These are phyloP conservation scores for Lachnum nothofagi DNA, from an alignment of 2,329 filamentous ascomycete species.

Conservation along the genomic window DNA sequence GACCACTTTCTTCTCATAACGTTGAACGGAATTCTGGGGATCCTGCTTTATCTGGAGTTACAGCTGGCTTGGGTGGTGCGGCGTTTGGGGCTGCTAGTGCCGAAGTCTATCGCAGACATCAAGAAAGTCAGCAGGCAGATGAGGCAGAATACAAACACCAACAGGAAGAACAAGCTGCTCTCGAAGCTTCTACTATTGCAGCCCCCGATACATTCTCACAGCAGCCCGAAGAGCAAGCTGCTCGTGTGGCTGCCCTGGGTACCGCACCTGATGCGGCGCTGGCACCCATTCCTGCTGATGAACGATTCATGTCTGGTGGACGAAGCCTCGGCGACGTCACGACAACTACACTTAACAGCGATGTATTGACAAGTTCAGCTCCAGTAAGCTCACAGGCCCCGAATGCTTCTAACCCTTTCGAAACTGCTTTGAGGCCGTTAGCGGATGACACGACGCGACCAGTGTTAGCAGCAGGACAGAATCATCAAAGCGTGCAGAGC, in stretches of 20 bases:
- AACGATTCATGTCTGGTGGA: constrained; percentile 21
- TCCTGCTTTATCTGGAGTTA: constrained; percentile 8
- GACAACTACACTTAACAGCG: not conserved
- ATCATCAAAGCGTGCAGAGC: constrained; percentile 25
- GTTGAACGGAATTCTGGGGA: not conserved
- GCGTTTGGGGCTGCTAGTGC: constrained; percentile 17
- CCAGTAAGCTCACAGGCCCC: constrained; percentile 5
- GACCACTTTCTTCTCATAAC: constrained; percentile 23
- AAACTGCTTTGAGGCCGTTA: constrained; percentile 4
- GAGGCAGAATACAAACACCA: constrained; percentile 14
- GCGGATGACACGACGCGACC: constrained; percentile 19
- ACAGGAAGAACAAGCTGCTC: constrained; percentile 19
- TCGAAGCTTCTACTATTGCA: constrained; percentile 24
- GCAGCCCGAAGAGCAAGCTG: constrained; percentile 10
- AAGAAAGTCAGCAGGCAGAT: constrained; percentile 12
- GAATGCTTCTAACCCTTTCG: constrained; percentile 9
- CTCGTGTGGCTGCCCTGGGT: constrained; percentile 15
- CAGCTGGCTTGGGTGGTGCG: constrained; percentile 18
- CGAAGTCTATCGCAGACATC: constrained; percentile 19
- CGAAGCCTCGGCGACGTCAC: constrained; percentile 20
- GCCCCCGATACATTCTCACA: constrained; percentile 10
- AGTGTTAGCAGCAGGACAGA: constrained; percentile 21
- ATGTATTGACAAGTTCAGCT: not conserved
- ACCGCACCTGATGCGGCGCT: constrained; percentile 17
- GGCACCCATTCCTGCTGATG: constrained; percentile 1